These are phyloP conservation scores for Tolypocladium cylindrosporum DNA, from an alignment of 2,329 filamentous ascomycete species.

Conservation along the genomic window DNA sequence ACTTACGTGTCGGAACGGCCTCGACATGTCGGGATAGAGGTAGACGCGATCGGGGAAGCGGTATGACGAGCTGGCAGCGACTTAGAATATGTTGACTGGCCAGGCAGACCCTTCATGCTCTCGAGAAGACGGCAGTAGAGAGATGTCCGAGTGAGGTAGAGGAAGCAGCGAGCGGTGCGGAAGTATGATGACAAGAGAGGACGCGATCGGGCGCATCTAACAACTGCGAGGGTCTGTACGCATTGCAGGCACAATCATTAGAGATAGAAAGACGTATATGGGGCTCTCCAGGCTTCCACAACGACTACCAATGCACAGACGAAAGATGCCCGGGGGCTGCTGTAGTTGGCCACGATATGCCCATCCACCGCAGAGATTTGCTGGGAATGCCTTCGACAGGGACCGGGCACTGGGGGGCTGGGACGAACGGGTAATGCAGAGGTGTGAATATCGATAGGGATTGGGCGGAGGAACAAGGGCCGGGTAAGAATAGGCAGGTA, in stretches of 20 bases:
- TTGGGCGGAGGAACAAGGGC: not conserved
- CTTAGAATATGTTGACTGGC: not conserved
- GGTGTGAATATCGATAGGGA: not conserved
- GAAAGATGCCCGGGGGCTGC: not conserved
- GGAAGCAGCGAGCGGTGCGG: not conserved
- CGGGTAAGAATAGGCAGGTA: not conserved
- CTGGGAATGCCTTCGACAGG: not conserved
- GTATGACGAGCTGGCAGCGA: not conserved
- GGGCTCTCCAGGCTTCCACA: not conserved
- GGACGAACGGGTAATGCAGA: not conserved
- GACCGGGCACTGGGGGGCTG: no score
- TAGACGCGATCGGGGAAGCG: not conserved
- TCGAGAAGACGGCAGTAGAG: not conserved
- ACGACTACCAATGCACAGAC: not conserved
- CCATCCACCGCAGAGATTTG: not conserved
- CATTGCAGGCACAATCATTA: not conserved
- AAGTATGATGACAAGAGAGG: not conserved
- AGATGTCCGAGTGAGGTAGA: not conserved
- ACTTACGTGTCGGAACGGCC: slow-evolving; percentile 11
- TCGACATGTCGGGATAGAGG: slow-evolving; percentile 5
- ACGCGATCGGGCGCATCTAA: not conserved
- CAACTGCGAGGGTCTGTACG: not conserved
- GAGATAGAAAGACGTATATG: not conserved
- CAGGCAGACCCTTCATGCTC: not conserved
- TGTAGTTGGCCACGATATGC: not conserved